A percentile compares a stretch with the other conserved stretches of the same genome.
Evolutionary conservation across 306 rosid species (phyloP).

Genomic region (Cyclanthera cordifolia): DNA sequence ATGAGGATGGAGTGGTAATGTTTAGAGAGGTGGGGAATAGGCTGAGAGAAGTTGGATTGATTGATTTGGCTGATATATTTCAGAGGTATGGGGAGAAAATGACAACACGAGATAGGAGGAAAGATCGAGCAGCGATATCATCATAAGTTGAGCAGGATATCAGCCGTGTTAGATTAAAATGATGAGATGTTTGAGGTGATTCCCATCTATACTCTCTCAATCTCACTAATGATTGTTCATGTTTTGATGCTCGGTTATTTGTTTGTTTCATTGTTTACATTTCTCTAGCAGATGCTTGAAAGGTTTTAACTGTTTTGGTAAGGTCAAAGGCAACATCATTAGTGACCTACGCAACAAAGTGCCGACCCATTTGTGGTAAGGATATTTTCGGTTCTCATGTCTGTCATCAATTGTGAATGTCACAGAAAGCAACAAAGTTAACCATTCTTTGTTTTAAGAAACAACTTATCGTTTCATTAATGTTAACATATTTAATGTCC

Average conservation of each 20-base stretch:
- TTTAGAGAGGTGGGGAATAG: constrained; percentile 66
- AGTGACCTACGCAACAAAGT: background rate
- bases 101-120: constrained; percentile 65
- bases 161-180: background rate
- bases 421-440: background rate
- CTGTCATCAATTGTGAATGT: background rate
- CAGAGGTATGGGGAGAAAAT: constrained; percentile 70
- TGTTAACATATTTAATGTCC: background rate
- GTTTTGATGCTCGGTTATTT: background rate
- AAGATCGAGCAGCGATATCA: constrained; percentile 17
- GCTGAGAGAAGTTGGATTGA: constrained; percentile 59
- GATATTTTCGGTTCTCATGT: background rate
- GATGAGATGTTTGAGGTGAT: background rate
- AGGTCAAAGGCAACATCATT: background rate
- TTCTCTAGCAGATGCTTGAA: background rate
- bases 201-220: background rate
- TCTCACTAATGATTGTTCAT: background rate
- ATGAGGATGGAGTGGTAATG: constrained; percentile 66
- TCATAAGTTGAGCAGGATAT: background rate
- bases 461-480: background rate
- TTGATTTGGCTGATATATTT: constrained; percentile 82
- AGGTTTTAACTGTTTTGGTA: background rate
- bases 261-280: constrained; percentile 1
- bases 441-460: background rate
- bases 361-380: background rate